Conservation (phyloP, 2,329 filamentous ascomycete species). For the Xylariales sp. region DNA sequence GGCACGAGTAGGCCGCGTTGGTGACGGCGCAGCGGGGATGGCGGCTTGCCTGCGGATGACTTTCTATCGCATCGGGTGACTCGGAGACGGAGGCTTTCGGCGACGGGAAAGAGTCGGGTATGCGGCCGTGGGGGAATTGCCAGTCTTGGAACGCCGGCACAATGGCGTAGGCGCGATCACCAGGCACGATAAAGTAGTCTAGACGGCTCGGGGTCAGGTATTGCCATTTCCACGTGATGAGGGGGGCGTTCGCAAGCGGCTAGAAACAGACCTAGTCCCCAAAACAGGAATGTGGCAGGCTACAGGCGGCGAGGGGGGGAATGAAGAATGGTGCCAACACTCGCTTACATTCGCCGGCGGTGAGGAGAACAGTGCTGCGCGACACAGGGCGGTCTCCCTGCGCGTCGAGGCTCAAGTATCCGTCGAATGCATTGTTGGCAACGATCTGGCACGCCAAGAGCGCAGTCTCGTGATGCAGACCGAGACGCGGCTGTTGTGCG, state of each 20-base stretch:
- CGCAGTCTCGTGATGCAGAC: slow-evolving; percentile 1
- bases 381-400: background rate
- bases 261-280: too few species aligned
- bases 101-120: background rate
- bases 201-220: too few species aligned
- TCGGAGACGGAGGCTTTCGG: background rate
- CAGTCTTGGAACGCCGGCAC: background rate
- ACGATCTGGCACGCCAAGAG: slow-evolving; percentile 3
- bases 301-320: too few species aligned
- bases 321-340: too few species aligned
- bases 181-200: background rate
- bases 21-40: background rate
- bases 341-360: background rate
- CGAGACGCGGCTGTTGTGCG: background rate
- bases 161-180: slow-evolving; percentile 1
- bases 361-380: background rate
- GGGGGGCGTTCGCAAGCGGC: too few species aligned
- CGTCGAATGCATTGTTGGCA: slow-evolving; percentile 1
- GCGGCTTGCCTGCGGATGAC: background rate
- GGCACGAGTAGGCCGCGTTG: background rate
- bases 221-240: too few species aligned
- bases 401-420: background rate
- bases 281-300: too few species aligned
- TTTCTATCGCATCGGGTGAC: background rate
- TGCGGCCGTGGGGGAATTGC: slow-evolving; percentile 1